These are phyloP conservation scores for Alternaria consortialis DNA, from an alignment of 2,329 filamentous ascomycete genomes.

Conservation along the genomic window DNA sequence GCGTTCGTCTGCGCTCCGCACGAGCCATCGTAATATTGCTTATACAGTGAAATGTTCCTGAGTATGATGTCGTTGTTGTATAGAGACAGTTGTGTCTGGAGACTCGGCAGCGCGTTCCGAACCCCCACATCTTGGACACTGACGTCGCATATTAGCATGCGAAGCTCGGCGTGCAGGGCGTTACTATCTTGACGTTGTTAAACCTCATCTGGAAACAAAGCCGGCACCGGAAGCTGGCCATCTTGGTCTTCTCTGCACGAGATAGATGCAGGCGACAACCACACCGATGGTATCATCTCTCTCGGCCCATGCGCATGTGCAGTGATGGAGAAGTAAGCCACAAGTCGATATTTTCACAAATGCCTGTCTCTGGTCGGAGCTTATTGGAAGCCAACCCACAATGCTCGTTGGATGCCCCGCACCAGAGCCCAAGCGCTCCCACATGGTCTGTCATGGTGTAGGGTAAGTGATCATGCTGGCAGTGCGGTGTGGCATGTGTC, in stretches of 20 bases:
- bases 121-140: constrained; percentile 3
- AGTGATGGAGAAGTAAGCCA: constrained; percentile 24
- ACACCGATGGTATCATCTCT: constrained; percentile 5
- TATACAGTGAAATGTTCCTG: neutral
- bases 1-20: neutral
- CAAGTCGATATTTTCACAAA: constrained; percentile 13
- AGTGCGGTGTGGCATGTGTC: constrained; percentile 35
- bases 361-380: constrained; percentile 1
- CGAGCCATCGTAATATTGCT: neutral
- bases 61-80: neutral
- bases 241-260: neutral
- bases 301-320: constrained; percentile 18
- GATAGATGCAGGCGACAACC: neutral
- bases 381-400: constrained; percentile 19
- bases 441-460: constrained; percentile 8
- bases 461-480: constrained; percentile 11
- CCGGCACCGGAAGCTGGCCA: constrained; percentile 23
- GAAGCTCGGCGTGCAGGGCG: constrained; percentile 4
- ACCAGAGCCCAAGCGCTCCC: constrained; percentile 13
- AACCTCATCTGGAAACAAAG: constrained; percentile 40
- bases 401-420: constrained; percentile 22
- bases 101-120: constrained; percentile 22
- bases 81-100: constrained; percentile 3
- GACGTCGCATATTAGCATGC: neutral
- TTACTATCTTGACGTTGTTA: constrained; percentile 14